Conservation (phyloP, 2,329 filamentous ascomycete species). For the Beauveria asiatica region DNA sequence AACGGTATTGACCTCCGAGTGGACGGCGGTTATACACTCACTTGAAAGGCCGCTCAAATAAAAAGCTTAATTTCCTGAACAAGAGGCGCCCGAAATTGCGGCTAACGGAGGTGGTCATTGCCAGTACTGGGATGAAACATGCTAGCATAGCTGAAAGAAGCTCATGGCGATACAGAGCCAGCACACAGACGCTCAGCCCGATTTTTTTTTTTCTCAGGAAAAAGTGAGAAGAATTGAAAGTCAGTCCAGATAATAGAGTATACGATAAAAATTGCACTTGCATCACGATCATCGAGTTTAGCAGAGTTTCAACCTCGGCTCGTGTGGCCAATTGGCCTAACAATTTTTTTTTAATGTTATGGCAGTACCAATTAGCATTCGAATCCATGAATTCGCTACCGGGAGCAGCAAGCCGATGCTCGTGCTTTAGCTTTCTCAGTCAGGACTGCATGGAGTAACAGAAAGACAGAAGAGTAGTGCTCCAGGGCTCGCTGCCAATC, state of each 20-base stretch:
- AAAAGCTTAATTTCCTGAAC: too few species aligned
- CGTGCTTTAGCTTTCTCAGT: not conserved
- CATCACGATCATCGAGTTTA: too few species aligned
- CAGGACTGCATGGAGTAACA: not conserved
- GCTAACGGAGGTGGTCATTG: not conserved
- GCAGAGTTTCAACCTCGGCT: too few species aligned
- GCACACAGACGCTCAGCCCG: too few species aligned
- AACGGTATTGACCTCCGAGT: slow-evolving; percentile 68
- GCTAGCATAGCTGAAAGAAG: not conserved
- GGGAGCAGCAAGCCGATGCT: not conserved
- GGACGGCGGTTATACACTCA: slow-evolving; percentile 83
- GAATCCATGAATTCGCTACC: too few species aligned
- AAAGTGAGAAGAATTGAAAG: too few species aligned
- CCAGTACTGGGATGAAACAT: not conserved
- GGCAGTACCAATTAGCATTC: not conserved
- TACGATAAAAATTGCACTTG: too few species aligned
- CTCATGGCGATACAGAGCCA: not conserved
- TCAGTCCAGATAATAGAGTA: too few species aligned
- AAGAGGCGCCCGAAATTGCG: not conserved
- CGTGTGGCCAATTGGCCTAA: too few species aligned
- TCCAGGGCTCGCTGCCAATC: not conserved
- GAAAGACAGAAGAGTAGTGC: too few species aligned
- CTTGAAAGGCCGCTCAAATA: slow-evolving; percentile 33
- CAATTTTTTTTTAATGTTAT: too few species aligned
- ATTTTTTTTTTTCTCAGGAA: too few species aligned